Base-by-base conservation (phyloP, 129 eudicot species). In the Mikania micrantha region DNA sequence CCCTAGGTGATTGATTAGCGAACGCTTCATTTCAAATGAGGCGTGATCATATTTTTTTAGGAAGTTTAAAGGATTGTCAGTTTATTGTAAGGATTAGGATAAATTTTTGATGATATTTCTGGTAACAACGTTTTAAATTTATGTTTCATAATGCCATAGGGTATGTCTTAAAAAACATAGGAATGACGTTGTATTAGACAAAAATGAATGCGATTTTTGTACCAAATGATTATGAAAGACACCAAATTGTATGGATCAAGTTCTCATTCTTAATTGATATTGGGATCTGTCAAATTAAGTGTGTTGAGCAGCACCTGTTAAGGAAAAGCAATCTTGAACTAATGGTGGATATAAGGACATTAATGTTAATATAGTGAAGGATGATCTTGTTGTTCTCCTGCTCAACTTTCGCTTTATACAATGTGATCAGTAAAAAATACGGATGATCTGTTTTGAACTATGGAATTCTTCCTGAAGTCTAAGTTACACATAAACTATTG, bases 1-100 rank as follows among this genome's bases (percentile, higher is more conserved):
- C 73, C 78, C 79, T 74, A 66, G 73, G 73, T 74, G 31, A 1
- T 56, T 59, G 67, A 20, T 25, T 15, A 31, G 60, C 48, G 20
- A 31, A 58, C 1, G 29, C n/a, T 45, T 12, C 4, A 10, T 27
- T 17, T 29, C 5, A 29, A 16, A 65, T 27, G 56, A 20, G 45
- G 13, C n/a, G 3, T 19, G 56, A 16, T 29, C 28, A 10, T 56
- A 54, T 53, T 48, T 31, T n/a, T n/a, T n/a, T n/a, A 29, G 3
- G 2, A 29, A 29, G 4, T 29, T 29, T 2, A 2, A 2, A 29
- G 10, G 71, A 47, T 45, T 11, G 21, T 40, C 12, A 41, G 36
- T 41, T 7, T 17, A 31, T 28, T 69, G 19, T 38, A 13, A 35
- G 8, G 24, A 7, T 7, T 6, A 22, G 64, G 42, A 40, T 4